Conservation (phyloP, 441 rosid species). For the Cnidoscolus chayamansa region DNA sequence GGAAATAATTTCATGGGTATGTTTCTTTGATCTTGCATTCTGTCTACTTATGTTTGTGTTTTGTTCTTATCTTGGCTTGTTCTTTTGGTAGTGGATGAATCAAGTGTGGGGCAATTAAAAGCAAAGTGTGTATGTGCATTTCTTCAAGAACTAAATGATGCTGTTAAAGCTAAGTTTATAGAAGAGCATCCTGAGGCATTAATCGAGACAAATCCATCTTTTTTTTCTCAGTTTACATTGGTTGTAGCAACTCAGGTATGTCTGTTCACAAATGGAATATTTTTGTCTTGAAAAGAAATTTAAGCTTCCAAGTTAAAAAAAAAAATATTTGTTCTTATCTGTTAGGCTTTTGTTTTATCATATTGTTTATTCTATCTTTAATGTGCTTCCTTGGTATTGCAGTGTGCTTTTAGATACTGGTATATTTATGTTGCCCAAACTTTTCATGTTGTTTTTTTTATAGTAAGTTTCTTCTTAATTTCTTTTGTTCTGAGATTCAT, state of each 20-base stretch:
- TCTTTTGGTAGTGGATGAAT: conserved; percentile 63
- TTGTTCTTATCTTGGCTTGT: conserved; percentile 21
- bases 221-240: conserved; percentile 86
- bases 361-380: not conserved
- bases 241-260: conserved; percentile 89
- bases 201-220: conserved; percentile 57
- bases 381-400: not conserved
- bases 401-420: not conserved
- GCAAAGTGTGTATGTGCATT: conserved; percentile 81
- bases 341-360: not conserved
- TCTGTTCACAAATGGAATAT: not conserved
- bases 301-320: not conserved
- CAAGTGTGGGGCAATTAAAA: conserved; percentile 74
- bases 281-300: conserved; percentile 9
- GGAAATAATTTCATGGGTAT: conserved; percentile 96
- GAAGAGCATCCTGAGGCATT: conserved; percentile 70
- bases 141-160: conserved; percentile 91
- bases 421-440: not conserved
- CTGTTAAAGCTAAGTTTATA: conserved; percentile 74
- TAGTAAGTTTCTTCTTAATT: not conserved
- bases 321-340: not conserved
- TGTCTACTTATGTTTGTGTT: not conserved
- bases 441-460: not conserved
- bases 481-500: not conserved
- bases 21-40: not conserved